phyloP scores from a whole-genome alignment of 148 eudicot genomes.

The Rhododendron ferrugineum region DNA sequence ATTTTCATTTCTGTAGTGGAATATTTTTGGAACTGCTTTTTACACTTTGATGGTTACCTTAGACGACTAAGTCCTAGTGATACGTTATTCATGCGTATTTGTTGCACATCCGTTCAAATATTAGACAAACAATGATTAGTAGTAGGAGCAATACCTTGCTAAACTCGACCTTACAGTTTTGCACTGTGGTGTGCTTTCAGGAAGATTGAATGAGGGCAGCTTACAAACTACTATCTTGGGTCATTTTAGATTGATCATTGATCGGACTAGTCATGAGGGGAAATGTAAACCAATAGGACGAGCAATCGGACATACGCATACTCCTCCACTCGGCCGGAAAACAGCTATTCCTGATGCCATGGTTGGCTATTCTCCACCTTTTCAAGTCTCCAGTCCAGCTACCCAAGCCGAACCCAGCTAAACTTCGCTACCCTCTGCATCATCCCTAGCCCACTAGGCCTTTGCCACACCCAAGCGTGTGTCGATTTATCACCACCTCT shows the following conservation, averaged over 20 bases:
- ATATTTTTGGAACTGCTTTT: neutral
- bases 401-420: neutral
- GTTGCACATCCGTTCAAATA: neutral
- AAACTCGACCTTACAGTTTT: neutral
- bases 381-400: neutral
- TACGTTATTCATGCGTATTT: neutral
- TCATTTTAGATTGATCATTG: neutral
- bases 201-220: neutral
- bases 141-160: neutral
- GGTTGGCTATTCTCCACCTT: neutral
- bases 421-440: neutral
- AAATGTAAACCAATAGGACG: neutral
- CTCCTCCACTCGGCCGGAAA: neutral
- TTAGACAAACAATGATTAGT: neutral
- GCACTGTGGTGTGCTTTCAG: neutral
- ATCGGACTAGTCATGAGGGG: neutral
- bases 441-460: neutral
- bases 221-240: neutral
- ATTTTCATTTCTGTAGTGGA: neutral
- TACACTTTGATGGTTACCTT: constrained; percentile 5
- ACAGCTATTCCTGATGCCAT: neutral
- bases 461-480: neutral
- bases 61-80: constrained; percentile 1
- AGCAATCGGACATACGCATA: neutral
- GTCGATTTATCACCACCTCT: neutral